A percentile compares a stretch with the other conserved stretches of the same genome.
Conservation (phyloP, 2,329 filamentous ascomycete genomes). For the Colletotrichum higginsianum region DNA sequence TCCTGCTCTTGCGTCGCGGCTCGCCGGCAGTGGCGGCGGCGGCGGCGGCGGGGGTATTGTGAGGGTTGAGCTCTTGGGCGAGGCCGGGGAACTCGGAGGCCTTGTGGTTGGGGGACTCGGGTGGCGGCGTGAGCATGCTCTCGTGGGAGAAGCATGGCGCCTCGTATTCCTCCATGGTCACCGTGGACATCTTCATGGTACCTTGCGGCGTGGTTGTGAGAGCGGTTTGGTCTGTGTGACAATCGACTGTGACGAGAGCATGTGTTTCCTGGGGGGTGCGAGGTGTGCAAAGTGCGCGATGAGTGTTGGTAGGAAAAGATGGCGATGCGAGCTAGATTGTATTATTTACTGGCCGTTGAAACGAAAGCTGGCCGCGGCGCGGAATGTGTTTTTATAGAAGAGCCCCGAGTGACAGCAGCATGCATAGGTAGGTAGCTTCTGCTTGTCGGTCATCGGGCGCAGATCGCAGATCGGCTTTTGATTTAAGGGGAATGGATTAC, state of each 20-base stretch:
- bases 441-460: neutral
- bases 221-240: neutral
- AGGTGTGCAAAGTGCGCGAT: neutral
- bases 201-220: neutral
- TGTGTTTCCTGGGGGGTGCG: constrained; percentile 1
- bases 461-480: constrained; percentile 10
- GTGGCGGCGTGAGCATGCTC: constrained; percentile 17
- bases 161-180: constrained; percentile 28
- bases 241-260: constrained; percentile 27
- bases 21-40: neutral
- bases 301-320: neutral
- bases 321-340: neutral
- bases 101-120: constrained; percentile 13
- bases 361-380: neutral
- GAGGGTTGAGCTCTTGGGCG: neutral
- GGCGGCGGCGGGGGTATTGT: no score
- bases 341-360: no score
- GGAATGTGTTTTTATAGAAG: neutral
- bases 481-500: constrained; percentile 5
- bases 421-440: no score
- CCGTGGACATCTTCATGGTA: constrained; percentile 29
- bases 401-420: neutral
- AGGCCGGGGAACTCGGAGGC: neutral
- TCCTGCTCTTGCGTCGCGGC: constrained; percentile 18
- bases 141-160: constrained; percentile 40